A percentile compares a stretch with the other conserved stretches of the same genome.
phyloP scores from a whole-genome alignment of 2,329 filamentous ascomycete genomes.

The Alternaria alternata region DNA sequence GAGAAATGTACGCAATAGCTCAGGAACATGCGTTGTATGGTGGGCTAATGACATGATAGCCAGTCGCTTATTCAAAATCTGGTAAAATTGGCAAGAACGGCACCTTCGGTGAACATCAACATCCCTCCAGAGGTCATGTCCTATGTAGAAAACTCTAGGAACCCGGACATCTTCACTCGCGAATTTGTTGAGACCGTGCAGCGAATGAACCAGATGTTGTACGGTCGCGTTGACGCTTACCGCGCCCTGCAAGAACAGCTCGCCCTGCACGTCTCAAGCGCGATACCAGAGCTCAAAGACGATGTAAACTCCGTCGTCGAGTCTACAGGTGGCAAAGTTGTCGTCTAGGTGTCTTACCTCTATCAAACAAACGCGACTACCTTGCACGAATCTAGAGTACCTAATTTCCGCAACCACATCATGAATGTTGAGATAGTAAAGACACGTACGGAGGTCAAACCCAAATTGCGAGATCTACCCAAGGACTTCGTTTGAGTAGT shows the following conservation, averaged over 20 bases:
- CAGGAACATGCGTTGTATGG: background rate
- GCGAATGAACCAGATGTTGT: conserved; percentile 68
- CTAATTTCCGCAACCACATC: background rate
- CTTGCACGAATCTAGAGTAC: background rate
- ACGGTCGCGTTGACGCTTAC: conserved; percentile 68
- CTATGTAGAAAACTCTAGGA: conserved; percentile 69
- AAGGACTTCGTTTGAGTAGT: background rate
- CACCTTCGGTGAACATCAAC: conserved; percentile 60
- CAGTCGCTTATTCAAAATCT: conserved; percentile 64
- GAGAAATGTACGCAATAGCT: conserved; percentile 60
- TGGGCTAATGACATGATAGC: conserved; percentile 34
- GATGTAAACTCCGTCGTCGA: conserved; percentile 63
- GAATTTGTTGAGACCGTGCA: conserved; percentile 72
- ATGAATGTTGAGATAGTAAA: background rate
- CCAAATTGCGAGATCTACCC: background rate
- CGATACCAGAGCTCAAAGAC: conserved; percentile 64
- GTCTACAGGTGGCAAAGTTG: conserved; percentile 53
- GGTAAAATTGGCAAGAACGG: conserved; percentile 59
- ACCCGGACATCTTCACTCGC: conserved; percentile 72
- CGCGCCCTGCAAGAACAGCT: conserved; percentile 66
- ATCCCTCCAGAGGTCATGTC: conserved; percentile 69
- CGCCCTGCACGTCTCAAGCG: conserved; percentile 65
- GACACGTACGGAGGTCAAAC: background rate
- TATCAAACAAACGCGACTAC: background rate
- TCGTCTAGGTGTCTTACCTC: background rate